phyloP scores from a whole-genome alignment of 2,329 filamentous ascomycete species.

The Exserohilum rostratum region DNA sequence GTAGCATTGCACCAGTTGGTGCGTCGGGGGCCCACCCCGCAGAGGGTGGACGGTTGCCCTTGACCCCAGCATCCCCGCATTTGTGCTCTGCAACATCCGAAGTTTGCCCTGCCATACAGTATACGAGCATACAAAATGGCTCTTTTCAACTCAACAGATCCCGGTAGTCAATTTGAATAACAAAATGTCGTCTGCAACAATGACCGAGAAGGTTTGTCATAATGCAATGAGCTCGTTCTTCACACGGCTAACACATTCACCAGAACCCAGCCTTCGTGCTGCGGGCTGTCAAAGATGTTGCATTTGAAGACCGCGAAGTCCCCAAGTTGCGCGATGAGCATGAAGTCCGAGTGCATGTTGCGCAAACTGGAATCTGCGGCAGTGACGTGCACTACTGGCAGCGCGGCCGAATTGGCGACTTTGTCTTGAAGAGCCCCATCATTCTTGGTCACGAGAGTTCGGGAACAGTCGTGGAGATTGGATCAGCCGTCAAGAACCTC shows the following conservation, averaged over 20 bases:
- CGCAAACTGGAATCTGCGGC: slow-evolving; percentile 83
- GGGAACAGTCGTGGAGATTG: slow-evolving; percentile 29
- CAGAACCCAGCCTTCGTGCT: slow-evolving; percentile 58
- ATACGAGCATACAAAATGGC: neutral
- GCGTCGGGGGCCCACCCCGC: slow-evolving; percentile 1
- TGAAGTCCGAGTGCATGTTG: slow-evolving; percentile 77
- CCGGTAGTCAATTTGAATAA: too few species aligned
- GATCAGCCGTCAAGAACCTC: slow-evolving; percentile 29
- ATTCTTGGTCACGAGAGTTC: slow-evolving; percentile 39
- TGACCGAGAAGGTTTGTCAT: neutral
- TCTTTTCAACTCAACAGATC: neutral
- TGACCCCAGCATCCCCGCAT: slow-evolving; percentile 6
- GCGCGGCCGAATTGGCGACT: slow-evolving; percentile 31
- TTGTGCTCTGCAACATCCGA: neutral
- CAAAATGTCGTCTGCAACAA: neutral
- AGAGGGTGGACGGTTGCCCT: slow-evolving; percentile 5
- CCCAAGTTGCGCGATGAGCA: slow-evolving; percentile 39
- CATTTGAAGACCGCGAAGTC: slow-evolving; percentile 53
- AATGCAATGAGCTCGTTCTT: too few species aligned
- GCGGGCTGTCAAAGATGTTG: slow-evolving; percentile 52
- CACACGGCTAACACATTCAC: neutral
- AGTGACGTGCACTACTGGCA: slow-evolving; percentile 55
- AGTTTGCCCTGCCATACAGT: neutral
- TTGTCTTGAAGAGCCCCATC: slow-evolving; percentile 29
- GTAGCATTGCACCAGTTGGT: slow-evolving; percentile 25